These are phyloP conservation scores for Eurotiales sp. DNA, from an alignment of 2,329 filamentous ascomycete genomes.

Conservation along the genomic window DNA sequence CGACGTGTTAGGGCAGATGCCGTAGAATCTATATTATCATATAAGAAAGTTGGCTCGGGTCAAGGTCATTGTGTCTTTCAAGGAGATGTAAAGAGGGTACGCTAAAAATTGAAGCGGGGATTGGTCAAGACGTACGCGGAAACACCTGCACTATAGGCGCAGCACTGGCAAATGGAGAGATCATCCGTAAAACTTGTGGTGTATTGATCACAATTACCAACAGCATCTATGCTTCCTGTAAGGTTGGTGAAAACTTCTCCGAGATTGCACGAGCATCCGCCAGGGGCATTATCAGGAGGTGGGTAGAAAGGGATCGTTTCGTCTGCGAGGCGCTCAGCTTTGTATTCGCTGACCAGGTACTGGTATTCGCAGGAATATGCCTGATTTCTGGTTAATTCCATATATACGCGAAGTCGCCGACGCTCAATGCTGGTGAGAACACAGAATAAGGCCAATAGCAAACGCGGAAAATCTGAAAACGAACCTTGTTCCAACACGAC, in stretches of 20 bases:
- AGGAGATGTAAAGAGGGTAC: background rate
- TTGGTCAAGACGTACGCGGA: conserved; percentile 36
- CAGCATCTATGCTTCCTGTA: background rate
- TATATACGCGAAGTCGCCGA: no score
- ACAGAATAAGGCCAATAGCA: background rate
- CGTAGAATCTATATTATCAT: conserved; percentile 18
- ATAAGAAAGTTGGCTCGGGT: background rate
- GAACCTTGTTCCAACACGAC: conserved; percentile 37
- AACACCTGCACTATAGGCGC: conserved; percentile 31
- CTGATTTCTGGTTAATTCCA: conserved; percentile 15
- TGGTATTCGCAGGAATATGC: conserved; percentile 41
- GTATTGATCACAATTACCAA: background rate
- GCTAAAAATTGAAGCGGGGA: no score
- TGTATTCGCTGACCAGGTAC: conserved; percentile 34
- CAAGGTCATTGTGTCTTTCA: background rate
- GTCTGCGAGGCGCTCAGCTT: conserved; percentile 27
- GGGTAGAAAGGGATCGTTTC: conserved; percentile 40
- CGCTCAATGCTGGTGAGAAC: no score
- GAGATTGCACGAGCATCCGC: conserved; percentile 37
- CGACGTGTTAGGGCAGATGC: conserved; percentile 32
- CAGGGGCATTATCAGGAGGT: conserved; percentile 29
- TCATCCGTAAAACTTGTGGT: background rate
- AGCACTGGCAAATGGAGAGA: conserved; percentile 31
- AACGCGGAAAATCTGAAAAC: no score
- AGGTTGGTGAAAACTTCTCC: conserved; percentile 28